Base-by-base conservation (phyloP, 1,284 basidiomycete species). In the Heliocybe sulcata region DNA sequence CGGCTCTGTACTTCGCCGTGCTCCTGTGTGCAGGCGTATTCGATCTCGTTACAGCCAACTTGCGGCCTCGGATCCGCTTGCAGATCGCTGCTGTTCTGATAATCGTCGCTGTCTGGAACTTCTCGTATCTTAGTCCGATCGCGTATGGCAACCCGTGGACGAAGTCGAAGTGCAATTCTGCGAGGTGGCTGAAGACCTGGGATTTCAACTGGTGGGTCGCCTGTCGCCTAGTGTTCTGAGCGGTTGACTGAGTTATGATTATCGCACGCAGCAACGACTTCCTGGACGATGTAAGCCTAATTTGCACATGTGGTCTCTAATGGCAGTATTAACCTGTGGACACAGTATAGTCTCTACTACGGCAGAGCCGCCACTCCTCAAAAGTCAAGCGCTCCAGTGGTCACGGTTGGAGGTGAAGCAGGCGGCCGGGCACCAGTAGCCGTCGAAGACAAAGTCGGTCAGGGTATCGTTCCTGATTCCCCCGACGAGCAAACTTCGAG, bases 1-100 rank as follows among this genome's bases (percentile, higher is more conserved):
- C 95, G 0, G 93, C 96, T 0, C 77, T 99, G 14, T 99, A 97
- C 71, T 98, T 95, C 66, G 86, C 92, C 20, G 85, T 98, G 61
- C 80, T 99, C 9, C 75, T 94, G 25, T 78, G 81, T 27, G 89
- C 87, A 54, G 79, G 77, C 1, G 77, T 91, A 1, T 98, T 98
- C 64, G 97, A 99, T 69, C 80, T 94, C 45, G 69, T 83, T 35
- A 98, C 94, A 0, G 87, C 87, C 27, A 80, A 80, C 0, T 72
- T 98, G 9, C 79, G 87, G 16, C 91, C 93, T 0, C 77, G 83
- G 23, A 72, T 90, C 22, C 79, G 95, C 10, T 70, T 97, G 27
- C 89, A 94, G 62, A 83, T 93, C 35, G 92, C 89, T 0, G 82
- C 77, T 0, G 79, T 89, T 1, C 69, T 98, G 22, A 72, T 88